phyloP scores from a whole-genome alignment of 768 basidiomycete genomes.

The Phylloporus rhodoxanthus region DNA sequence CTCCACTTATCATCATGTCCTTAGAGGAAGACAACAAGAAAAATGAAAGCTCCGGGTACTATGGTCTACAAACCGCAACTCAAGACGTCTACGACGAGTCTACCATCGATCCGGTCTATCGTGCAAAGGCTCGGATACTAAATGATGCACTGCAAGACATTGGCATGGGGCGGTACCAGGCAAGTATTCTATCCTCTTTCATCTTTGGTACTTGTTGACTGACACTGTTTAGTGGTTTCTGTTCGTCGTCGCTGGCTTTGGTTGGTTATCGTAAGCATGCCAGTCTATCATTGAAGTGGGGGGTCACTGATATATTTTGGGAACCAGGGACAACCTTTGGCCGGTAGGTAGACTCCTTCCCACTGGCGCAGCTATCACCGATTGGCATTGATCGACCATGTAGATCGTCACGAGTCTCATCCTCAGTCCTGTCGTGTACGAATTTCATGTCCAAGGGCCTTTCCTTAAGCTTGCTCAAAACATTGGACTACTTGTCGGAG shows the following conservation, averaged over 20 bases:
- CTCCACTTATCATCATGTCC: constrained; percentile 16
- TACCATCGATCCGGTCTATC: constrained; percentile 50
- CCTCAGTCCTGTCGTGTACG: constrained; percentile 54
- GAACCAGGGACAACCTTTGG: constrained; percentile 62
- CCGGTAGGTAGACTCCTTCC: constrained; percentile 40
- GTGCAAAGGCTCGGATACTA: constrained; percentile 50
- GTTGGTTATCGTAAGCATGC: constrained; percentile 62
- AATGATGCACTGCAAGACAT: constrained; percentile 61
- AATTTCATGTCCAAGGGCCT: constrained; percentile 57
- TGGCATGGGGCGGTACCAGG: constrained; percentile 69
- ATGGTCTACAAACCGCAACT: constrained; percentile 7
- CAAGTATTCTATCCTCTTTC: constrained; percentile 16
- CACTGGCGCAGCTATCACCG: neutral
- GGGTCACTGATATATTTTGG: constrained; percentile 1
- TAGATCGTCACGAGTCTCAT: constrained; percentile 65
- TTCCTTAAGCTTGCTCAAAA: constrained; percentile 67
- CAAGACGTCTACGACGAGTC: constrained; percentile 25
- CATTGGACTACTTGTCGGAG: constrained; percentile 64
- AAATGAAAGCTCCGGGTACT: neutral
- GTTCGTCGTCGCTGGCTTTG: constrained; percentile 66
- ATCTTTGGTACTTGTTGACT: too few species aligned
- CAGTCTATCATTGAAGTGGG: neutral
- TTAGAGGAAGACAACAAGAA: constrained; percentile 7
- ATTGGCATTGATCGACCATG: neutral
- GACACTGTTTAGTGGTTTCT: constrained; percentile 46